Conservation (phyloP, 2,329 filamentous ascomycete species). For the Fusarium sp. region DNA sequence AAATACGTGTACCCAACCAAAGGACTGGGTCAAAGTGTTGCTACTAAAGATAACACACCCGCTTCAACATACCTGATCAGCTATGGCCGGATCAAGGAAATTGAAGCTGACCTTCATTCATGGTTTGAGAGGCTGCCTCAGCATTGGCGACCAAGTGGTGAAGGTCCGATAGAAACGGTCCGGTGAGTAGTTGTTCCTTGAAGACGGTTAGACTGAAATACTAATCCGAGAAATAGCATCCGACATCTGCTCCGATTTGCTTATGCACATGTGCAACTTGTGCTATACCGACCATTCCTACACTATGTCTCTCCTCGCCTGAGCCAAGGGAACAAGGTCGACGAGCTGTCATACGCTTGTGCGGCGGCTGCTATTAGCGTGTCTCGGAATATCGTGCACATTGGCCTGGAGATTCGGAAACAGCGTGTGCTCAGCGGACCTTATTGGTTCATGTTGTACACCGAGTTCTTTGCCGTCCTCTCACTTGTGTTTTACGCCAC, state of each 20-base stretch:
- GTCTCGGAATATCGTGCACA: slow-evolving; percentile 80
- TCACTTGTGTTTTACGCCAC: slow-evolving; percentile 83
- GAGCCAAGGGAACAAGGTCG: slow-evolving; percentile 67
- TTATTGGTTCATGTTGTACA: slow-evolving; percentile 90
- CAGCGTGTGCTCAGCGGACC: slow-evolving; percentile 81
- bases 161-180: slow-evolving; percentile 79
- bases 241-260: slow-evolving; percentile 82
- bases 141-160: slow-evolving; percentile 81
- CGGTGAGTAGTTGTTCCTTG: slow-evolving; percentile 65
- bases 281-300: slow-evolving; percentile 84
- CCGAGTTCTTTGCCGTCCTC: slow-evolving; percentile 83
- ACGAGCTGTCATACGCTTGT: slow-evolving; percentile 83
- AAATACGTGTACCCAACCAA: slow-evolving; percentile 75
- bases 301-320: slow-evolving; percentile 81
- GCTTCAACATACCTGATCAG: slow-evolving; percentile 71
- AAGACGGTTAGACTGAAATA: background rate
- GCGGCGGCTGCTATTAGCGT: slow-evolving; percentile 72
- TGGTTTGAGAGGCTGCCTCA: slow-evolving; percentile 78
- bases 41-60: slow-evolving; percentile 56
- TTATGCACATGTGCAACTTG: slow-evolving; percentile 86
- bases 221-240: slow-evolving; percentile 54
- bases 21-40: slow-evolving; percentile 60
- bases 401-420: slow-evolving; percentile 81
- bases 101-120: slow-evolving; percentile 71
- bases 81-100: slow-evolving; percentile 71